Evolutionary conservation across 2,329 filamentous ascomycete species (phyloP), one percentile per base, ranked within the genome.

Genomic region (Hymenotorrendiella dingleyae): DNA sequence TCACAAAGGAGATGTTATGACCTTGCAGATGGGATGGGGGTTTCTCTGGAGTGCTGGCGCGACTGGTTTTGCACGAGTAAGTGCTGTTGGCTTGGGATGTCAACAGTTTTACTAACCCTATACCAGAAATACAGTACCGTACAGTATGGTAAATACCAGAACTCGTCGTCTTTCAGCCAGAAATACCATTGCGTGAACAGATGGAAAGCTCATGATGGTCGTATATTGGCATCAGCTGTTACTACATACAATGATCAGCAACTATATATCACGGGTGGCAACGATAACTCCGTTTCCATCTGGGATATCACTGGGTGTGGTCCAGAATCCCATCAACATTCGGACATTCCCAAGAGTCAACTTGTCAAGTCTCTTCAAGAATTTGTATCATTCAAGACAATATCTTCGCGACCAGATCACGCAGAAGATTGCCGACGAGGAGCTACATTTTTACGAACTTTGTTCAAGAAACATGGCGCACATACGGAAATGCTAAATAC

Each of bases 221-320:
- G 93, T 50, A 86, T 97, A 29, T 72, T 98, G 11, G 83, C 91
- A 3, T 96, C 91, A 0, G 84, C 86, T 0, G 77, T 84, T 14
- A 83, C 83, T 1, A 79, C 70, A 1, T 78, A 84, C 61, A 76
- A 83, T 22, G 76, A 78, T 37, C 78, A 85, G 45, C 78, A 84
- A n/a, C 78, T 93, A n/a, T 93, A 88, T 61, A 88, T 95, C 38
- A 96, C 91, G 0, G 93, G 93, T 7, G 90, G 88, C 36, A 98
- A 94, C 57, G 93, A 98, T 63, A 84, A 89, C 59, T 84, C 82
- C 0, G 79, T 98, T 20, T 85, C 87, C 6, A 78, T 97, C 16
- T 98, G 93, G 93, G 80, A 91, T 52, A 74, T 94, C 39, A 67
- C 67, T 45, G 57, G 60, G 3, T 64, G 67, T 1, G 50, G 66